Evolutionary conservation across 148 eudicot genomes (phyloP).

Genomic region (Cornus florida): DNA sequence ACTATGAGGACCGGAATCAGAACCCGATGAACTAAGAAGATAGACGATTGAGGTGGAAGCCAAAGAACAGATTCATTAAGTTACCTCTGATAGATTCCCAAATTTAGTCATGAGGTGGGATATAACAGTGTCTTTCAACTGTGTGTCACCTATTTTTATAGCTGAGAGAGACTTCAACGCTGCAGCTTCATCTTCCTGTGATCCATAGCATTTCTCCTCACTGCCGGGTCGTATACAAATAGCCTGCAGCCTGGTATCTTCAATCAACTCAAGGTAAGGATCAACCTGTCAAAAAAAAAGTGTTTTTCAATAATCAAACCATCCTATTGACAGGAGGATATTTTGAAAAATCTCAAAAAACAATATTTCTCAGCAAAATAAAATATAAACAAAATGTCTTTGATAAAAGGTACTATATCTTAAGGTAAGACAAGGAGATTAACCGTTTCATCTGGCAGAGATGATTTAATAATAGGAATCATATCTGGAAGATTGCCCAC

Average conservation of each 20-base stretch:
- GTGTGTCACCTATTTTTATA: slow-evolving; percentile 46
- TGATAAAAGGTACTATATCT: not conserved
- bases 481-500: slow-evolving; percentile 79
- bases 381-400: not conserved
- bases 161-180: slow-evolving; percentile 55
- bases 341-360: not conserved
- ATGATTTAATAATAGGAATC: slow-evolving; percentile 61
- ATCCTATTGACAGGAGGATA: not conserved
- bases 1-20: not conserved
- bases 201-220: slow-evolving; percentile 42
- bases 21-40: not conserved
- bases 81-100: slow-evolving; percentile 72
- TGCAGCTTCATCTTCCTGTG: slow-evolving; percentile 67
- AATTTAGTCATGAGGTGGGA: slow-evolving; percentile 46
- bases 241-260: slow-evolving; percentile 62
- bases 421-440: slow-evolving; percentile 24
- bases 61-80: not conserved
- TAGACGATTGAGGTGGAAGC: not conserved
- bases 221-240: slow-evolving; percentile 21
- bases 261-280: slow-evolving; percentile 73
- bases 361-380: not conserved
- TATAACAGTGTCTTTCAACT: slow-evolving; percentile 59
- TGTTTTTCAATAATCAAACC: slow-evolving; percentile 9
- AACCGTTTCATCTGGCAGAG: slow-evolving; percentile 64
- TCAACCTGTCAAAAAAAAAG: slow-evolving; percentile 51